These are phyloP conservation scores for Aspergillus carbonarius DNA, from an alignment of 2,329 filamentous ascomycete genomes.

Conservation along the genomic window DNA sequence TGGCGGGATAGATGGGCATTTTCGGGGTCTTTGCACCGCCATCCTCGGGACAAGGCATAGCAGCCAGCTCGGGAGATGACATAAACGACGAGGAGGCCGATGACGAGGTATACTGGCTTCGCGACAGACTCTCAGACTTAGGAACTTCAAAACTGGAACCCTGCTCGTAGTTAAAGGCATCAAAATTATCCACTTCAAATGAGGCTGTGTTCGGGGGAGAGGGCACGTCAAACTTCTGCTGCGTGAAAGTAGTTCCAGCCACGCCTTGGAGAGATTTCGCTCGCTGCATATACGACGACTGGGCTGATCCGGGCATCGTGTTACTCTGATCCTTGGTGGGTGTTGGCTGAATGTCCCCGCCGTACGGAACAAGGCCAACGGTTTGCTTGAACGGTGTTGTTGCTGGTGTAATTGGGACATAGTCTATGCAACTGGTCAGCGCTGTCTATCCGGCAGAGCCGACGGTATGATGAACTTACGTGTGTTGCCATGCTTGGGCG, in stretches of 20 bases:
- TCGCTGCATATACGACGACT: slow-evolving; percentile 45
- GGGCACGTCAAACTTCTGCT: slow-evolving; percentile 49
- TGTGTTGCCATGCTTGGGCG: slow-evolving; percentile 61
- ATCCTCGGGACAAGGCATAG: slow-evolving; percentile 35
- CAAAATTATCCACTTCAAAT: slow-evolving; percentile 48
- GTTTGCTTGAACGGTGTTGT: slow-evolving; percentile 57
- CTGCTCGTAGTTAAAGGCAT: slow-evolving; percentile 55
- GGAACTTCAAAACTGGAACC: slow-evolving; percentile 30
- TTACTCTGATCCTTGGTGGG: slow-evolving; percentile 40
- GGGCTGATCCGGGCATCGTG: slow-evolving; percentile 32
- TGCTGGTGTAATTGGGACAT: slow-evolving; percentile 66
- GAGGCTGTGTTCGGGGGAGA: slow-evolving; percentile 58
- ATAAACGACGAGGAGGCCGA: slow-evolving; percentile 52
- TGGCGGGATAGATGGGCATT: slow-evolving; percentile 30
- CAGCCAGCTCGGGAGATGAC: slow-evolving; percentile 54
- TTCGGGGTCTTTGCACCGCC: slow-evolving; percentile 28
- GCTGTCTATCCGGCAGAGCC: background rate
- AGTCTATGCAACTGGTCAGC: slow-evolving; percentile 47
- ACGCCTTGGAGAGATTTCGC: slow-evolving; percentile 49
- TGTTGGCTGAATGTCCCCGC: slow-evolving; percentile 40
- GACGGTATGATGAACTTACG: slow-evolving; percentile 48
- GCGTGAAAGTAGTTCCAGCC: slow-evolving; percentile 31
- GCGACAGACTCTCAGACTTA: slow-evolving; percentile 28
- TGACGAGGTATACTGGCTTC: slow-evolving; percentile 43
- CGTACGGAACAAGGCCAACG: slow-evolving; percentile 38